Evolutionary conservation across 306 rosid genomes (phyloP), one percentile per base, ranked within the genome.

Genomic region (Cicer judaicum): DNA sequence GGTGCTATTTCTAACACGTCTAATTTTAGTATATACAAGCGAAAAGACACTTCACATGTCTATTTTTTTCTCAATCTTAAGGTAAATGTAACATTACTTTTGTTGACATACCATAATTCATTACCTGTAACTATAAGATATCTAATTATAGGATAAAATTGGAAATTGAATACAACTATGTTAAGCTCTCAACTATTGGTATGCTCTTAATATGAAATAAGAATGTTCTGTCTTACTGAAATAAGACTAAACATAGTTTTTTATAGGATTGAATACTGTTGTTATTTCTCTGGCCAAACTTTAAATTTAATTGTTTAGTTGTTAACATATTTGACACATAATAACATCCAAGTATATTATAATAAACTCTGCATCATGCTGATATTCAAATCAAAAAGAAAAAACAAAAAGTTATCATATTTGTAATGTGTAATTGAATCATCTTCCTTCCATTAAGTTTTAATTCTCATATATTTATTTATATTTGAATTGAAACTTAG

Each of bases 121-220:
- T 41, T 38, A 47, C 21, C 11, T 61, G 52, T 72, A 78, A 52
- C 40, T 29, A 69, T 54, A 64, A 54, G 43, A 54, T 36, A 12
- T 64, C 83, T 72, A 79, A 18, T 41, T 39, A 52, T 52, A 53
- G 60, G 24, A 13, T 43, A 63, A 3, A 7, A 29, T 53, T 78
- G 4, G 48, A 66, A 47, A 34, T 7, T 52, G 29, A 29, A 4
- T 41, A 53, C 73, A 72, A 72, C 10, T 14, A 3, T 29, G 5
- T 29, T 29, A 29, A 29, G 36, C 36, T 29, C 36, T 29, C 36
- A 29, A 29, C 5, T 3, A 29, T 29, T 29, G 36, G 41, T 14
- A 50, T 16, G 75, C 10, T 68, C 70, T 64, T 10, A 52, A 75
- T 38, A 66, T 66, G 7, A 54, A 4, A 54, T 54, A 55, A 55